A percentile compares a stretch with the other conserved stretches of the same genome.
These are phyloP conservation scores for Macadamia tetraphylla DNA, from an alignment of 164 flowering plant genomes.

Conservation along the genomic window DNA sequence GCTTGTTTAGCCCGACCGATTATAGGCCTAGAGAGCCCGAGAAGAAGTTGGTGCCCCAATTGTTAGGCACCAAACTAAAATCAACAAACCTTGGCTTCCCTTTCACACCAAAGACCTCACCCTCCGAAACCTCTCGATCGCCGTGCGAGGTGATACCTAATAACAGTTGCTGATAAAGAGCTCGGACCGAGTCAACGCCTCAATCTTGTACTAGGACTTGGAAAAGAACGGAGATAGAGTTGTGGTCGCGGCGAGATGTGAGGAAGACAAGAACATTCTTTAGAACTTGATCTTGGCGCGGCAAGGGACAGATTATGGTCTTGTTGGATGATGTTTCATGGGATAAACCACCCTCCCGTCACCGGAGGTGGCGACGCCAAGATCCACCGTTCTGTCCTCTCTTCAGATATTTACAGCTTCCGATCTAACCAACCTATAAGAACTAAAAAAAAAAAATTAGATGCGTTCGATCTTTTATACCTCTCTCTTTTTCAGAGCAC, in stretches of 20 bases:
- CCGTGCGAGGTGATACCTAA: conserved; percentile 53
- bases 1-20: too few relatives aligned
- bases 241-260: conserved; percentile 62
- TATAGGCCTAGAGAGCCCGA: too few relatives aligned
- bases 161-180: conserved; percentile 89
- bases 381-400: conserved; percentile 41
- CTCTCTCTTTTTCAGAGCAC: not conserved
- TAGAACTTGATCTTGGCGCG: conserved; percentile 55
- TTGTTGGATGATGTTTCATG: not conserved
- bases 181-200: conserved; percentile 65
- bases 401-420: conserved; percentile 37
- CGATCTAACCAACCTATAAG: not conserved
- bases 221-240: conserved; percentile 78
- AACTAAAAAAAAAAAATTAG: not conserved
- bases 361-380: not conserved
- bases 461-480: not conserved
- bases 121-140: conserved; percentile 42
- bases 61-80: conserved; percentile 56
- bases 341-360: not conserved
- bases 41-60: conserved; percentile 79
- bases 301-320: conserved; percentile 9
- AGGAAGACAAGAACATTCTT: conserved; percentile 78
- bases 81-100: conserved; percentile 90
- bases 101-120: conserved; percentile 53
- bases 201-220: conserved; percentile 74